Percentiles rank a stretch among this genome's conserved stretches.
Evolutionary conservation across 2,329 filamentous ascomycete genomes (phyloP).

Genomic region (Ustulina deusta): DNA sequence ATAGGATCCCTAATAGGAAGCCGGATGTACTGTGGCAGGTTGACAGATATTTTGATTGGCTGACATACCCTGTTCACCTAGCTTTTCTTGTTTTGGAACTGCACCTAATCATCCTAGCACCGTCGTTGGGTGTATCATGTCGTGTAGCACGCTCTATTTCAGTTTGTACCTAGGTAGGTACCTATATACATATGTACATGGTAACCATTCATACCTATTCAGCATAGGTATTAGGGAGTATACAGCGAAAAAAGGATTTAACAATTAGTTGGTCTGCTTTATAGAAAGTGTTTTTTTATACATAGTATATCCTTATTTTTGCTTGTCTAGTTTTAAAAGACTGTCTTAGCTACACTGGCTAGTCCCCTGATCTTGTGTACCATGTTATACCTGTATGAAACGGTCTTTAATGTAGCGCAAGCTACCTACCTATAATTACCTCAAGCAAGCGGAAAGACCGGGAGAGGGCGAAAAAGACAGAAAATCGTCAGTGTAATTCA

Average conservation of each 20-base stretch:
- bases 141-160: background rate
- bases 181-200: background rate
- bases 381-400: background rate
- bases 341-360: no score
- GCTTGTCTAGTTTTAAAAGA: background rate
- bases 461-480: background rate
- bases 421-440: conserved; percentile 13
- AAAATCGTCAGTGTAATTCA: no score
- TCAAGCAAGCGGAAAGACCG: background rate
- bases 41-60: conserved; percentile 19
- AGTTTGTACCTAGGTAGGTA: background rate
- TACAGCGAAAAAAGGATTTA: background rate
- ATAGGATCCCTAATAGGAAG: conserved; percentile 15
- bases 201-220: background rate
- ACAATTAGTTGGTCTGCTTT: background rate
- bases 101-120: conserved; percentile 23
- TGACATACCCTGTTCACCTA: conserved; percentile 3
- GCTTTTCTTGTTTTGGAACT: conserved; percentile 32
- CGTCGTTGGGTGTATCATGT: conserved; percentile 22
- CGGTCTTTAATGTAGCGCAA: background rate
- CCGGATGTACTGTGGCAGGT: background rate
- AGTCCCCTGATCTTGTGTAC: background rate
- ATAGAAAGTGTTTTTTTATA: background rate
- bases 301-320: background rate
- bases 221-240: no score